Evolutionary conservation across 208 protist genomes (phyloP).

Genomic region (Acanthamoeba healyi): DNA sequence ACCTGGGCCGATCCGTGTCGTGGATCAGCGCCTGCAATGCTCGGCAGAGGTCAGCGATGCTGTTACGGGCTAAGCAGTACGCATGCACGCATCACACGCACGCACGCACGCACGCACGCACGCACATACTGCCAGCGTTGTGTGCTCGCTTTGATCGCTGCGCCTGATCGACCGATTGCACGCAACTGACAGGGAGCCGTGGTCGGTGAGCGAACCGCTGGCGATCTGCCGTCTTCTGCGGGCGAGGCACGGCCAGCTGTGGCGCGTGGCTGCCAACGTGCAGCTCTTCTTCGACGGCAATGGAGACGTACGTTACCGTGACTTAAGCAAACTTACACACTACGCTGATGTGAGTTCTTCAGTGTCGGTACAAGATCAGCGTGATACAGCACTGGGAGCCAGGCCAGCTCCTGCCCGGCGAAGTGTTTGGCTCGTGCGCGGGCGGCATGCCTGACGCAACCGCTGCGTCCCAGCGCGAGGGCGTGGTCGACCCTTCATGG

Average conservation of each 20-base stretch:
- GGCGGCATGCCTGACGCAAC: too few relatives aligned
- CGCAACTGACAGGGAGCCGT: background rate
- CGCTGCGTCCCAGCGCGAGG: too few relatives aligned
- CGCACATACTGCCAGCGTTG: too few relatives aligned
- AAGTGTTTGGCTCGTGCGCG: too few relatives aligned
- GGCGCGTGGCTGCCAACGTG: background rate
- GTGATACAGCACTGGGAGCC: background rate
- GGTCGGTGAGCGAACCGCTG: constrained; percentile 7
- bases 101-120: too few relatives aligned
- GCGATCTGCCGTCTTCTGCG: background rate
- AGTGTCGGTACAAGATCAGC: background rate
- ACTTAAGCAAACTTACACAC: too few relatives aligned
- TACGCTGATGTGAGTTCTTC: too few relatives aligned
- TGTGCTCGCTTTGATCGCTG: background rate
- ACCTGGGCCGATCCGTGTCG: background rate
- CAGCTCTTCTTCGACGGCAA: background rate
- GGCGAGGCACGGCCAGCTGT: background rate
- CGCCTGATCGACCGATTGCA: background rate
- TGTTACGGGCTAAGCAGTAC: background rate
- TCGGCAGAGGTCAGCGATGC: background rate
- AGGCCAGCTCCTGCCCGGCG: background rate
- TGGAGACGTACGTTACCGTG: background rate
- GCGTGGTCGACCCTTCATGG: too few relatives aligned
- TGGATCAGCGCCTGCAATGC: background rate
- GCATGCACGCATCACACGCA: too few relatives aligned